phyloP scores from a whole-genome alignment of 2,329 filamentous ascomycete genomes.

The Ploettnerulaceae sp. region DNA sequence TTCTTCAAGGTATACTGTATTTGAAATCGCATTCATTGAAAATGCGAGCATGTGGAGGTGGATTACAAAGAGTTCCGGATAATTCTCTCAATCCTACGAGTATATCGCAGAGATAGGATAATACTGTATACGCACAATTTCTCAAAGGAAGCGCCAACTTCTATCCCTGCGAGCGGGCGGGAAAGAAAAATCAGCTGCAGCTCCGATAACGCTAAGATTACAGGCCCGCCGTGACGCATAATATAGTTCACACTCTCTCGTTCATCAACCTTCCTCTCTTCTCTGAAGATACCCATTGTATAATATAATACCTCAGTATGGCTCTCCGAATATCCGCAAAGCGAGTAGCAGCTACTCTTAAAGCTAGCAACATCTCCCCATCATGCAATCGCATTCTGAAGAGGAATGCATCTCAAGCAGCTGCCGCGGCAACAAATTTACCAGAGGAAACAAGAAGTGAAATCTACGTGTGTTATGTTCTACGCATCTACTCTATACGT shows the following conservation, averaged over 20 bases:
- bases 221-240: slow-evolving; percentile 7
- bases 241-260: slow-evolving; percentile 5
- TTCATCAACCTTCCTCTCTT: slow-evolving; percentile 7
- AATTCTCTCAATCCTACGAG: too few species aligned
- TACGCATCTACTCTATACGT: neutral
- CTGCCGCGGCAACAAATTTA: slow-evolving; percentile 37
- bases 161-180: slow-evolving; percentile 2
- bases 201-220: slow-evolving; percentile 30
- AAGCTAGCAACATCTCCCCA: slow-evolving; percentile 23
- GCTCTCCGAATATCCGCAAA: slow-evolving; percentile 31
- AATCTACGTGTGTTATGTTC: slow-evolving; percentile 32
- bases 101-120: too few species aligned
- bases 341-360: slow-evolving; percentile 26
- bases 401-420: slow-evolving; percentile 32
- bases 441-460: slow-evolving; percentile 34
- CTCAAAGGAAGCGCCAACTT: too few species aligned
- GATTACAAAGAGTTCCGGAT: too few species aligned
- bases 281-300: neutral
- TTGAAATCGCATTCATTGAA: too few species aligned
- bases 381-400: slow-evolving; percentile 24
- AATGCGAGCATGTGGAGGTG: too few species aligned
- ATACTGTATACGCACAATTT: too few species aligned
- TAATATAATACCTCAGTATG: slow-evolving; percentile 18
- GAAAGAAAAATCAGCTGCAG: slow-evolving; percentile 20
- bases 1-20: too few species aligned